These are phyloP conservation scores for Axilococcus clingmanii DNA, from an alignment of 139 green algal species.

Conservation along the genomic window DNA sequence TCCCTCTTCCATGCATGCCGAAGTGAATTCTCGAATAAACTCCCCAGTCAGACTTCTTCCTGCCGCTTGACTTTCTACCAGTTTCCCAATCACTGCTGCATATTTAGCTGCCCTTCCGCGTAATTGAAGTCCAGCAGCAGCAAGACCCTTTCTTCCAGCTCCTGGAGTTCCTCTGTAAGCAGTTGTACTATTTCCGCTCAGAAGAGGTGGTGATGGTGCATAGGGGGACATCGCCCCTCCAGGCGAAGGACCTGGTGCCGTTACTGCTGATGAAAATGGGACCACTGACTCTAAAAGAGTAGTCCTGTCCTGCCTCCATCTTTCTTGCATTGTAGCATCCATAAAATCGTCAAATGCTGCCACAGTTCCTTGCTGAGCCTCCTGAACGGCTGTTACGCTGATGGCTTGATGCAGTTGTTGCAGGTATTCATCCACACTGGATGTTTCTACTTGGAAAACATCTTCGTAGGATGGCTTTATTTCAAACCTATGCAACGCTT, in stretches of 20 bases:
- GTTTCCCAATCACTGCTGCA: slow-evolving; percentile 33
- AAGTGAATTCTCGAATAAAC: slow-evolving; percentile 24
- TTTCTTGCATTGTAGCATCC: slow-evolving; percentile 44
- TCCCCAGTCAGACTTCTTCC: slow-evolving; percentile 18
- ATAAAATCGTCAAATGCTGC: slow-evolving; percentile 70
- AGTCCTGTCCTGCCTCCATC: slow-evolving; percentile 65
- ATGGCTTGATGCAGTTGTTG: slow-evolving; percentile 63
- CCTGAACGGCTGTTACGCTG: slow-evolving; percentile 35
- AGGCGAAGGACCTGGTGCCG: neutral
- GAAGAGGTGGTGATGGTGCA: neutral
- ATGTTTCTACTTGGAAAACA: slow-evolving; percentile 61
- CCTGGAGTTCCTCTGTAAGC: no score
- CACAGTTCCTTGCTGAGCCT: slow-evolving; percentile 59
- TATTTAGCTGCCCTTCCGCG: slow-evolving; percentile 51
- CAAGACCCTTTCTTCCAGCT: no score
- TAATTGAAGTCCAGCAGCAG: slow-evolving; percentile 20
- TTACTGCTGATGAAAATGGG: slow-evolving; percentile 21
- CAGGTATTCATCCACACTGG: slow-evolving; percentile 71
- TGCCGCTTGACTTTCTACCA: slow-evolving; percentile 29
- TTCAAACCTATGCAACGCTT: slow-evolving; percentile 61
- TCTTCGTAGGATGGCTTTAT: slow-evolving; percentile 68
- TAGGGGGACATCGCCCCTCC: neutral
- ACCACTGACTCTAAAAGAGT: slow-evolving; percentile 53
- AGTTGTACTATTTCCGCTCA: no score
- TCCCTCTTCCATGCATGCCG: slow-evolving; percentile 18